phyloP scores from a whole-genome alignment of 2,329 filamentous ascomycete species.

The Myriosclerotinia curreyana region DNA sequence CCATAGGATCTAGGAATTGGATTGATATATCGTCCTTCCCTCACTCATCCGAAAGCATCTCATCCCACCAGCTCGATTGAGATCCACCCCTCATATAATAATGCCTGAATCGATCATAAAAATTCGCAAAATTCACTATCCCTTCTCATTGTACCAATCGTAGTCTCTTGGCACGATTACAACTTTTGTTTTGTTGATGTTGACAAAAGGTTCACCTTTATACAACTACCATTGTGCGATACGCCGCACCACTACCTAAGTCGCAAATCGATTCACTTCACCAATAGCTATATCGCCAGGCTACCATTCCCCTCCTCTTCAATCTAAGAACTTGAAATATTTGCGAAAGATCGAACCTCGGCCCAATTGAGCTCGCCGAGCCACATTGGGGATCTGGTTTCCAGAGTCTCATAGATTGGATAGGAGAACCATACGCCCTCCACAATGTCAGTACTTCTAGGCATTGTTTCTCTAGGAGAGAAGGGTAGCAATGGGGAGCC shows the following conservation, averaged over 20 bases:
- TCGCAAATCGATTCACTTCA: neutral
- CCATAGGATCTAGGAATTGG: neutral
- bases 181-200: conserved; percentile 13
- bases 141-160: conserved; percentile 4
- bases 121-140: conserved; percentile 14
- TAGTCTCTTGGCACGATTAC: neutral
- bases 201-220: neutral
- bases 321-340: neutral
- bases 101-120: conserved; percentile 12
- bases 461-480: neutral
- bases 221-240: neutral
- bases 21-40: conserved; percentile 1
- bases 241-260: neutral
- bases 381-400: neutral
- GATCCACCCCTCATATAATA: conserved; percentile 9
- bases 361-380: conserved; percentile 7
- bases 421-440: neutral
- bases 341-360: neutral
- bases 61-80: neutral
- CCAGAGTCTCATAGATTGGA: neutral
- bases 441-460: conserved; percentile 8
- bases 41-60: conserved; percentile 9
- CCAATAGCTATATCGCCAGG: neutral
- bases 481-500: neutral
- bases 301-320: neutral